These are phyloP conservation scores for Colletotrichum liaoningense DNA, from an alignment of 2,329 filamentous ascomycete genomes.

Conservation along the genomic window DNA sequence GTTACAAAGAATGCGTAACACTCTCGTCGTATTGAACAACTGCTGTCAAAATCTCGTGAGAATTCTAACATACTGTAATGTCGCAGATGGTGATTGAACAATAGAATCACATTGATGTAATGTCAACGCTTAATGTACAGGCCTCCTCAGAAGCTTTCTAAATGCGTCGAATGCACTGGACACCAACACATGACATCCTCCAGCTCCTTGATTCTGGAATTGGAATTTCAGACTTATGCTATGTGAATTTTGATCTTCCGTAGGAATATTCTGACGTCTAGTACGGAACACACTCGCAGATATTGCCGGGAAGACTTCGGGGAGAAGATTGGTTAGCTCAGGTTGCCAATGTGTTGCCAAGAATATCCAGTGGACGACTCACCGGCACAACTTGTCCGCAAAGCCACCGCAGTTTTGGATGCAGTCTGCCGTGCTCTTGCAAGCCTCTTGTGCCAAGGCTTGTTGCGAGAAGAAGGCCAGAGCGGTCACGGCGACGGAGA, in stretches of 20 bases:
- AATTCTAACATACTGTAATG: too few relatives aligned
- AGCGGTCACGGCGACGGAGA: background rate
- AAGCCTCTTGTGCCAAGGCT: background rate
- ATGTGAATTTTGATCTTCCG: background rate
- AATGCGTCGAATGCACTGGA: too few relatives aligned
- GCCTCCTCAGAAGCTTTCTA: too few relatives aligned
- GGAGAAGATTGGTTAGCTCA: background rate
- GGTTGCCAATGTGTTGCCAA: background rate
- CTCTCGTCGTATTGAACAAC: too few relatives aligned
- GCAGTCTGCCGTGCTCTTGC: background rate
- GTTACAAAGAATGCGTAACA: too few relatives aligned
- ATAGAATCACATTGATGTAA: background rate
- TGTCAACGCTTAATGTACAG: background rate
- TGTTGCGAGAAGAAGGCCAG: background rate
- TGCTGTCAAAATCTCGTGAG: too few relatives aligned
- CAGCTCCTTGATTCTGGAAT: too few relatives aligned
- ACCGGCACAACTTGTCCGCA: background rate
- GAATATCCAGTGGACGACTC: conserved; percentile 38
- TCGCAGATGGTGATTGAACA: background rate
- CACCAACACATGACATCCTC: too few relatives aligned
- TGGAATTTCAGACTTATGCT: too few relatives aligned
- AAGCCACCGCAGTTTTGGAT: background rate
- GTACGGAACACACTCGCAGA: background rate
- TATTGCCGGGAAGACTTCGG: background rate
- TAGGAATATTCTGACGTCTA: background rate